Percentiles rank a stretch among this genome's conserved stretches.
phyloP scores from a whole-genome alignment of 2,329 filamentous ascomycete genomes.

The Fusarium brachygibbosum region DNA sequence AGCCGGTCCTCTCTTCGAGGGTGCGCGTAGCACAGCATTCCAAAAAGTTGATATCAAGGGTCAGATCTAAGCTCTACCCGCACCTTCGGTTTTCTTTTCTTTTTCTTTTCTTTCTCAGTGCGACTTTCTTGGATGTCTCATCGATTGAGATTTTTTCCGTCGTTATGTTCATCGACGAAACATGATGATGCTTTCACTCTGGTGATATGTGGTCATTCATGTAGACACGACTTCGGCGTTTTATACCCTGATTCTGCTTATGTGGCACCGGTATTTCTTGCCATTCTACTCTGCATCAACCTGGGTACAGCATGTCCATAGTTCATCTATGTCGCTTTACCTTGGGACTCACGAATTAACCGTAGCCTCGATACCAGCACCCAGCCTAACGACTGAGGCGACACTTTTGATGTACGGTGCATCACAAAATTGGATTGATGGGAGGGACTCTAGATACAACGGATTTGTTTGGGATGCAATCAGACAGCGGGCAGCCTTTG shows the following conservation, averaged over 20 bases:
- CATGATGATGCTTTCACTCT: slow-evolving; percentile 39
- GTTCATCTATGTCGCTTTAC: slow-evolving; percentile 19
- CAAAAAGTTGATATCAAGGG: slow-evolving; percentile 95
- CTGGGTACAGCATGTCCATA: slow-evolving; percentile 5
- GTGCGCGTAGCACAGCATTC: slow-evolving; percentile 79
- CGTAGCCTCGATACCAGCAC: slow-evolving; percentile 41
- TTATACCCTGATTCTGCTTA: slow-evolving; percentile 46
- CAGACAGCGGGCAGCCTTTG: background rate
- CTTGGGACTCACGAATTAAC: slow-evolving; percentile 44
- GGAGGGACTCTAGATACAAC: slow-evolving; percentile 26
- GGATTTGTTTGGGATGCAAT: slow-evolving; percentile 13
- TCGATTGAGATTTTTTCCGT: slow-evolving; percentile 17
- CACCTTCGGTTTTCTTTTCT: slow-evolving; percentile 26
- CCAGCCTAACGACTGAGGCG: slow-evolving; percentile 19
- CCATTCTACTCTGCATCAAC: slow-evolving; percentile 27
- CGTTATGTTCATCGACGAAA: slow-evolving; percentile 35
- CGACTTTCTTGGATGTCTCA: slow-evolving; percentile 29
- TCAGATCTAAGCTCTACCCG: slow-evolving; percentile 76
- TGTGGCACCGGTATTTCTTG: slow-evolving; percentile 29
- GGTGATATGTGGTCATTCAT: slow-evolving; percentile 41
- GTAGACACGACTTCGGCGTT: slow-evolving; percentile 45
- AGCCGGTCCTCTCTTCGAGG: slow-evolving; percentile 79
- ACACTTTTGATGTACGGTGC: slow-evolving; percentile 23
- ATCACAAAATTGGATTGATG: slow-evolving; percentile 39
- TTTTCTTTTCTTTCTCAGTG: slow-evolving; percentile 19